Percentiles rank a stretch among this genome's conserved stretches.
These are phyloP conservation scores for Boletus vermiculosoides DNA, from an alignment of 768 basidiomycete genomes.

Conservation along the genomic window DNA sequence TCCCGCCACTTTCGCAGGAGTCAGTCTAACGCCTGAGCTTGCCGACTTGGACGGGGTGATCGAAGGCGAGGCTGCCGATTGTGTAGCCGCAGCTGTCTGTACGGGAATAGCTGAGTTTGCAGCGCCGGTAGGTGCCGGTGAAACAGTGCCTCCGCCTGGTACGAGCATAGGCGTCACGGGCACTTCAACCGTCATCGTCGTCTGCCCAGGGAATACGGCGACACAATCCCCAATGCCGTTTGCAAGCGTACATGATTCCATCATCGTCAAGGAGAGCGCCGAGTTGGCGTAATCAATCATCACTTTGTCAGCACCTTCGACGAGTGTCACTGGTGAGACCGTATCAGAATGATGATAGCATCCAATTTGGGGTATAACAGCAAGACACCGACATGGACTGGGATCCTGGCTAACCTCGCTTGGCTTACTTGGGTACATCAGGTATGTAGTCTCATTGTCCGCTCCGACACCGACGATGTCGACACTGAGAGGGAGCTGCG, in stretches of 20 bases:
- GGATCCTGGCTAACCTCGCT: slow-evolving; percentile 31
- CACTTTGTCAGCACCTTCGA: neutral
- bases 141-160: too few relatives aligned
- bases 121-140: too few relatives aligned
- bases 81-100: slow-evolving; percentile 1
- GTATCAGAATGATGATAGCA: neutral
- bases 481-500: too few relatives aligned
- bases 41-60: neutral
- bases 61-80: neutral
- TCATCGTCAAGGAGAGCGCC: neutral
- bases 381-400: slow-evolving; percentile 34
- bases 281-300: neutral
- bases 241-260: neutral
- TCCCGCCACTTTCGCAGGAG: neutral
- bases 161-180: slow-evolving; percentile 7
- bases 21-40: slow-evolving; percentile 1
- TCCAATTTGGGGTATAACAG: too few relatives aligned
- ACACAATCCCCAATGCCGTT: neutral
- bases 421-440: slow-evolving; percentile 34
- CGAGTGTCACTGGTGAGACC: neutral
- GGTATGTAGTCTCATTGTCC: slow-evolving; percentile 45
- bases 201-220: neutral
- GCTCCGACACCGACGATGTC: too few relatives aligned
- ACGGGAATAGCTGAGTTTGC: too few relatives aligned
- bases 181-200: neutral